These are phyloP conservation scores for Fusarium sp. DNA, from an alignment of 2,329 filamentous ascomycete species.

Conservation along the genomic window DNA sequence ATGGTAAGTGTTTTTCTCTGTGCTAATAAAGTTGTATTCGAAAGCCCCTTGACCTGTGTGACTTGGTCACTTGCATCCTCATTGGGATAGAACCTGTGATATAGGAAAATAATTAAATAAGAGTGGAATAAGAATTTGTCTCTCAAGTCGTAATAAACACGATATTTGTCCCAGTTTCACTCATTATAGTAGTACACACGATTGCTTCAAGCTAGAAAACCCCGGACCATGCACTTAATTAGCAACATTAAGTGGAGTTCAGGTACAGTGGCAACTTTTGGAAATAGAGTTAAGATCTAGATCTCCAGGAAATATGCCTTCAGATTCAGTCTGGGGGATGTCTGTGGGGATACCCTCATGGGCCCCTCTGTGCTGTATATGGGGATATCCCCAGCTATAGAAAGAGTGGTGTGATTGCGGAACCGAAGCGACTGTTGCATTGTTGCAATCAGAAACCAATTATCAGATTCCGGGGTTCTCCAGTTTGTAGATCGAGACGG, in stretches of 20 bases:
- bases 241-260: not conserved
- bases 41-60: not conserved
- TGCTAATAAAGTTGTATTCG: not conserved
- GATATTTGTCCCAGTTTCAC: not conserved
- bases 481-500: too few species aligned
- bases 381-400: conserved; percentile 4
- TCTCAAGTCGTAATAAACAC: not conserved
- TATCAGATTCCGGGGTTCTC: not conserved
- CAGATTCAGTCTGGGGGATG: not conserved
- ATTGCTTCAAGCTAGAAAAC: not conserved
- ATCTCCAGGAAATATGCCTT: not conserved
- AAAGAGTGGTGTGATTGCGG: conserved; percentile 21
- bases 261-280: not conserved
- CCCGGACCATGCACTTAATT: not conserved
- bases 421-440: not conserved
- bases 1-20: not conserved
- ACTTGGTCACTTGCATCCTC: not conserved
- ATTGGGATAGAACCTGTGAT: not conserved
- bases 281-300: not conserved
- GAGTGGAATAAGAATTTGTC: not conserved
- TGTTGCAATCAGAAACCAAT: not conserved
- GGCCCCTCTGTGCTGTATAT: conserved; percentile 12
- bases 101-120: not conserved
- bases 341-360: conserved; percentile 28
- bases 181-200: not conserved